Base-by-base conservation (phyloP, 768 basidiomycete genomes). In the Hebeloma cylindrosporum region DNA sequence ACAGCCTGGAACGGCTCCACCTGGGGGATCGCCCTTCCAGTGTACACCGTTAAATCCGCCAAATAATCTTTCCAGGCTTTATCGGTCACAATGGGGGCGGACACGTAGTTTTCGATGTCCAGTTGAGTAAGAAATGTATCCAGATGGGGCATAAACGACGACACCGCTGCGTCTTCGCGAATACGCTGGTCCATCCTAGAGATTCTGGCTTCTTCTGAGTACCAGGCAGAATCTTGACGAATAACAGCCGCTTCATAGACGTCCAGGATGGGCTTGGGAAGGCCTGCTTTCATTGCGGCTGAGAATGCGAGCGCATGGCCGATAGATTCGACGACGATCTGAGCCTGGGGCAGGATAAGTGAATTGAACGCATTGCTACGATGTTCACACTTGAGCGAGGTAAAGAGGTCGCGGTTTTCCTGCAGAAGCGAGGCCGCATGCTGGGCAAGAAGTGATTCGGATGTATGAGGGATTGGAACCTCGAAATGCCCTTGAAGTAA, bases 231-330 rank as follows among this genome's bases (percentile, higher is more conserved):
- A 50, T 82, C 79, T 49, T 71, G 71, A 44, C 74, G 67, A 40
- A 82, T 71, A 27, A 74, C 69, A 4, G 72, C 68, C 41, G 70
- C 72, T 54, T 76, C 78, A 57, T 79, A 84, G 6, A 83, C 57
- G 43, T 81, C 78, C 23, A 83, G 63, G 21, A 85, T 67, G 13
- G 70, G 67, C 51, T 67, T 62, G 2, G 75, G 73, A 21, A 82
- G 55, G 3, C 66, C 68, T 9, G 66, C 64, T 25, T 64, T 62
- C 32, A 73, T 45, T 13, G 72, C 81, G 13, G 76, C 75, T 5
- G 79, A 75, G 56, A 82, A 82, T 2, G 82, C 78, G 30, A 80
- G 65, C 11, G 80, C 75, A 54, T 83, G 79, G 3, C 83, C 82
- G 30, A 84, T 76, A n/a, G 82, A 75, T 63, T 80, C 75, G 40